phyloP scores from a whole-genome alignment of 306 rosid species.

The Vicia villosa region DNA sequence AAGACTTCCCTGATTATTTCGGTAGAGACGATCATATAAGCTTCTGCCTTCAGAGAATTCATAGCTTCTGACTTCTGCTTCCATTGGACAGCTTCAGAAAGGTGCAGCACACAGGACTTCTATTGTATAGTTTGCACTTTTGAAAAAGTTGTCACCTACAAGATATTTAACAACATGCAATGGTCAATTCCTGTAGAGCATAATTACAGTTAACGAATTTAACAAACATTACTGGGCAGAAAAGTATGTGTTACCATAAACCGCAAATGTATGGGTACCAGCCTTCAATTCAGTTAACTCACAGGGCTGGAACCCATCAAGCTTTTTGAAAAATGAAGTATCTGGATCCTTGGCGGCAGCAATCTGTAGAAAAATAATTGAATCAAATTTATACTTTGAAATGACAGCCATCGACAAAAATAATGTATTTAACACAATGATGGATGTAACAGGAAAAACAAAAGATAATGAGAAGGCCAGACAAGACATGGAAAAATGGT shows the following conservation, averaged over 20 bases:
- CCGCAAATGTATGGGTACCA: conserved; percentile 90
- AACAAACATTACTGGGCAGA: conserved; percentile 21
- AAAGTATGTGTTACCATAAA: conserved; percentile 66
- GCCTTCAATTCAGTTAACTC: conserved; percentile 91
- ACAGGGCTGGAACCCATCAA: conserved; percentile 95
- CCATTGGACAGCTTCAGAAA: too few relatives aligned
- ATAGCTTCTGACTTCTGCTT: too few relatives aligned
- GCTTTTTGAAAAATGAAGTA: conserved; percentile 82
- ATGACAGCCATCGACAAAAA: too few relatives aligned
- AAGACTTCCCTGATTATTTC: too few relatives aligned
- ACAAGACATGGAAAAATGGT: too few relatives aligned
- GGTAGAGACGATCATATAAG: too few relatives aligned
- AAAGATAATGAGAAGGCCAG: too few relatives aligned
- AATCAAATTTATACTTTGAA: conserved; percentile 31
- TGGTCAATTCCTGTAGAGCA: conserved; percentile 24
- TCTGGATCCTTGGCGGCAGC: conserved; percentile 97
- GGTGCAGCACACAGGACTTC: conserved; percentile 83
- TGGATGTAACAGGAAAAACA: too few relatives aligned
- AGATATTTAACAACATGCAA: conserved; percentile 28
- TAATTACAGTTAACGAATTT: conserved; percentile 31
- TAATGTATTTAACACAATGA: too few relatives aligned
- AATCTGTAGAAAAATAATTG: conserved; percentile 49
- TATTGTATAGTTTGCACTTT: conserved; percentile 89
- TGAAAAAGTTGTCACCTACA: conserved; percentile 97
- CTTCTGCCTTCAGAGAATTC: too few relatives aligned